Evolutionary conservation across 768 basidiomycete species (phyloP).

Genomic region (Pilatotrama ljubarskyi): DNA sequence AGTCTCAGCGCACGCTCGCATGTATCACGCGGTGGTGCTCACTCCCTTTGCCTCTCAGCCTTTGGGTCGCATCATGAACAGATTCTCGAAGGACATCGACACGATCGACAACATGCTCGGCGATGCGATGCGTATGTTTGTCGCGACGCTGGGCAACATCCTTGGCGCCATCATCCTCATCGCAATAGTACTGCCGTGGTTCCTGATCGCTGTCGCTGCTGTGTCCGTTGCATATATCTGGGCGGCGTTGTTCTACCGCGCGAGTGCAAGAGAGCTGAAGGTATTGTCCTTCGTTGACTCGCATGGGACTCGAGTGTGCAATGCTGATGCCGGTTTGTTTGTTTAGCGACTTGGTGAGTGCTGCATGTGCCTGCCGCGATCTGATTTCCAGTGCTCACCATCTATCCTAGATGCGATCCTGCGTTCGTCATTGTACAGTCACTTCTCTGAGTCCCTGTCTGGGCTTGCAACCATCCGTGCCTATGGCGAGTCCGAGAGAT

Average conservation of each 20-base stretch:
- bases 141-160: constrained; percentile 61
- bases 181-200: constrained; percentile 78
- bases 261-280: constrained; percentile 88
- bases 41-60: constrained; percentile 40
- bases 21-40: neutral
- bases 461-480: constrained; percentile 88
- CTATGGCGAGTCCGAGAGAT: constrained; percentile 78
- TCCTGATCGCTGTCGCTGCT: constrained; percentile 70
- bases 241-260: constrained; percentile 79
- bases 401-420: constrained; percentile 69
- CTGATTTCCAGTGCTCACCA: constrained; percentile 50
- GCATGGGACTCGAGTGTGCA: neutral
- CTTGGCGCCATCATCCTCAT: constrained; percentile 79
- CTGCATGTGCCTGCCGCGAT: neutral
- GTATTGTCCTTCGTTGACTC: neutral
- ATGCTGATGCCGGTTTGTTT: neutral
- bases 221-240: constrained; percentile 64
- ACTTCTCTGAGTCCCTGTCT: constrained; percentile 88
- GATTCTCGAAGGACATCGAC: constrained; percentile 86
- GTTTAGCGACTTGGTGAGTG: neutral
- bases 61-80: constrained; percentile 86
- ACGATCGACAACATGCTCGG: constrained; percentile 76
- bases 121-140: constrained; percentile 76
- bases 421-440: constrained; percentile 83
- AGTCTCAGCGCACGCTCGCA: constrained; percentile 9